These are phyloP conservation scores for Phylloporus sp. DNA, from an alignment of 768 basidiomycete species.

Conservation along the genomic window DNA sequence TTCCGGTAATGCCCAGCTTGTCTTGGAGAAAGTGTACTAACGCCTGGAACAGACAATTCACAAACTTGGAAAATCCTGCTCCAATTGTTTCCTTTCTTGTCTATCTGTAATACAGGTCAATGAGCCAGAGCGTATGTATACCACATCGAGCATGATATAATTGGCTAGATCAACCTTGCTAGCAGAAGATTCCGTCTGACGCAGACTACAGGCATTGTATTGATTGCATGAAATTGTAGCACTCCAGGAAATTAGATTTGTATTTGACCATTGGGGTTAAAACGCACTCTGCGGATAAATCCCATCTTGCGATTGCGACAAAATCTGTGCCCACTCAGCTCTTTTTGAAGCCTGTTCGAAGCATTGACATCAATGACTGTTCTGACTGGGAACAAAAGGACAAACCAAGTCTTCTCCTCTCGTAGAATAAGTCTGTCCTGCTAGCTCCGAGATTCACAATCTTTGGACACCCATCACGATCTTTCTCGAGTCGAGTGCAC, in stretches of 20 bases:
- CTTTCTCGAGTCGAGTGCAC: constrained; percentile 95
- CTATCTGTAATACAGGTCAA: constrained; percentile 38
- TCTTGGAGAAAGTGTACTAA: constrained; percentile 6
- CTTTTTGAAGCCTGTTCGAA: constrained; percentile 31
- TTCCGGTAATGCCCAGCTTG: constrained; percentile 49
- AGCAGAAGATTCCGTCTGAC: background rate
- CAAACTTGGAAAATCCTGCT: constrained; percentile 56
- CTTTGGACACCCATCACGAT: constrained; percentile 97
- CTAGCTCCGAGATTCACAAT: constrained; percentile 96
- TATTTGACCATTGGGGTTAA: background rate
- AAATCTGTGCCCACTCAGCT: constrained; percentile 21
- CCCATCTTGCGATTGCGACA: too few species aligned
- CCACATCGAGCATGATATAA: background rate
- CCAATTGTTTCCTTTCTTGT: constrained; percentile 64
- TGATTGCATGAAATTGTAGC: background rate
- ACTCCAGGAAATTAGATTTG: background rate
- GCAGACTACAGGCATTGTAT: background rate
- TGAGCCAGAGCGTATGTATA: constrained; percentile 5
- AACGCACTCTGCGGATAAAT: background rate
- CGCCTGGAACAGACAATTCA: constrained; percentile 40
- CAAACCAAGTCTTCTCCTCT: constrained; percentile 76
- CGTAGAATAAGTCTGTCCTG: constrained; percentile 89
- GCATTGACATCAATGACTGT: background rate
- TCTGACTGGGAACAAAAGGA: constrained; percentile 11
- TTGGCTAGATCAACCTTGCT: constrained; percentile 1